Evolutionary conservation across 139 green algal species (phyloP), one percentile per base, ranked within the genome.

Genomic region (Ettlia oleoabundans): DNA sequence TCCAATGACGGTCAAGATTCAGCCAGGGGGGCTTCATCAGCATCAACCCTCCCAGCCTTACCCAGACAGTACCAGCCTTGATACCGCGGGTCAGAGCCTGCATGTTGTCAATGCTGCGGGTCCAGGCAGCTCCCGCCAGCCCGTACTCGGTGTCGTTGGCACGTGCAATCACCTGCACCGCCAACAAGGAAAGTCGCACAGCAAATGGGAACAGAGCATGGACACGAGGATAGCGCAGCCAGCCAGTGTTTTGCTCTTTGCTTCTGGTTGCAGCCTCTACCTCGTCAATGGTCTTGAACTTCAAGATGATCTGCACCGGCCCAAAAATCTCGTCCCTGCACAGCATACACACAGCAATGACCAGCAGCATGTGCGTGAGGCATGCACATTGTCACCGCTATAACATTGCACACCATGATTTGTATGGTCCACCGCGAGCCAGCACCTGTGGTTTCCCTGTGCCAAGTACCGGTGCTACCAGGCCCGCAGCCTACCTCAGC

Each of bases 141-240:
- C 91, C 93, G 28, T 95, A 96, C 47, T 88, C 61, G 38, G 81
- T 90, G 82, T 85, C 78, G 61, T 96, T 96, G 37, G 91, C 89
- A 22, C 91, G 90, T 35, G 69, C 30, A 19, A 95, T 87, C 33
- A 93, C 93, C 89, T 93, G 80, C 40, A n/a, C 0, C 4, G 28
- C 26, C 21, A 42, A 3, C 8, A 2, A 82, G 6, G 33, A 66
- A 62, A 65, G 61, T 33, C n/a, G 2, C 10, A 37, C 19, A 32
- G 65, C 35, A 10, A 58, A 10, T 10, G 47, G 47, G 47, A 15
- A 24, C 13, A 58, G 47, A 58, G 47, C n/a, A n/a, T n/a, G n/a
- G n/a, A n/a, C n/a, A n/a, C n/a, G n/a, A n/a, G n/a, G n/a, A n/a
- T n/a, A n/a, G n/a, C n/a, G n/a, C n/a, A n/a, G n/a, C n/a, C n/a